Conservation (phyloP, 169 alveolate species). For the Babesia bigemina region DNA sequence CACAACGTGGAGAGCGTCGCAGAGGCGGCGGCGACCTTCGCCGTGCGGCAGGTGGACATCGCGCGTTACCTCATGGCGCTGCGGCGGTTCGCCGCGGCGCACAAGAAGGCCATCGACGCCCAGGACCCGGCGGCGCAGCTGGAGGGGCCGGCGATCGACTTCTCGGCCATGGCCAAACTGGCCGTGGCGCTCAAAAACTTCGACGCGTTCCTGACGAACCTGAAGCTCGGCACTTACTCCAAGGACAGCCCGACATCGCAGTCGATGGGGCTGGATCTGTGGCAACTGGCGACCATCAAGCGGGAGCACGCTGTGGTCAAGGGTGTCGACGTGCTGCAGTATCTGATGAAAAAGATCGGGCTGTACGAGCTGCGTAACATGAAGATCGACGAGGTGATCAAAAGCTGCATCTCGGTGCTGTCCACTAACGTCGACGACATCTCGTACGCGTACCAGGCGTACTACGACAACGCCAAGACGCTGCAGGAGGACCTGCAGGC, state of each 20-base stretch:
- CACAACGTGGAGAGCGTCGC: slow-evolving; percentile 90
- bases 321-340: slow-evolving; percentile 21
- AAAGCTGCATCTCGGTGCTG: slow-evolving; percentile 12
- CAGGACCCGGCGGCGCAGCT: neutral
- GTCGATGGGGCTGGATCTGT: neutral
- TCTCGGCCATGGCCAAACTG: slow-evolving; percentile 16
- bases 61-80: slow-evolving; percentile 48
- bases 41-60: slow-evolving; percentile 71
- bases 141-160: slow-evolving; percentile 18
- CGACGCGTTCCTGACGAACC: slow-evolving; percentile 38
- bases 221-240: neutral
- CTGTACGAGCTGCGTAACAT: slow-evolving; percentile 6
- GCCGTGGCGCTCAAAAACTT: slow-evolving; percentile 21
- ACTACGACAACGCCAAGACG: slow-evolving; percentile 32
- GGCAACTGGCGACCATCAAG: slow-evolving; percentile 30
- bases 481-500: slow-evolving; percentile 52
- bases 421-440: slow-evolving; percentile 29
- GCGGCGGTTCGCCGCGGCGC: slow-evolving; percentile 29
- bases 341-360: slow-evolving; percentile 19
- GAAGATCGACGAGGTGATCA: slow-evolving; percentile 37
- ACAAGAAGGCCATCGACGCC: slow-evolving; percentile 13
- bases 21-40: slow-evolving; percentile 84
- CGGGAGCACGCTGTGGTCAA: slow-evolving; percentile 35
- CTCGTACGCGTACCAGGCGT: slow-evolving; percentile 9
- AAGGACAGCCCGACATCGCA: neutral